A percentile compares a stretch with the other conserved stretches of the same genome.
These are phyloP conservation scores for Leptographium wingfieldii DNA, from an alignment of 2,329 filamentous ascomycete genomes.

Conservation along the genomic window DNA sequence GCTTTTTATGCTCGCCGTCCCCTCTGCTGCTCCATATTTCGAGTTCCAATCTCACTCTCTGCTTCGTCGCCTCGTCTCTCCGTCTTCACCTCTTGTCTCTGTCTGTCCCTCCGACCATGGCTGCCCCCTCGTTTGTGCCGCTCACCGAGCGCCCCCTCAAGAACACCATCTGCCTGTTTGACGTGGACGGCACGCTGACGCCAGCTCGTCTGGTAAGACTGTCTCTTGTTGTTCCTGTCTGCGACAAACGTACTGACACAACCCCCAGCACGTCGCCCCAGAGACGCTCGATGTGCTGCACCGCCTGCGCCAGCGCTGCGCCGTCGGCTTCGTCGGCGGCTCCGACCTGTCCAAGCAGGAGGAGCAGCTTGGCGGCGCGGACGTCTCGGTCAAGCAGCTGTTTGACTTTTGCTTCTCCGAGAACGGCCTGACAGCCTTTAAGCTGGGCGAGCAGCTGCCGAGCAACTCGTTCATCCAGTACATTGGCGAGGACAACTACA, in stretches of 20 bases:
- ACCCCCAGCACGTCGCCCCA: conserved; percentile 50
- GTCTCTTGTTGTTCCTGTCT: background rate
- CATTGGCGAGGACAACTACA: conserved; percentile 76
- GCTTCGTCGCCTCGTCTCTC: too few relatives aligned
- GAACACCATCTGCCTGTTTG: conserved; percentile 90
- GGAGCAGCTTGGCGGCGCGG: conserved; percentile 71
- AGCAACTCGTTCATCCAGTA: conserved; percentile 81
- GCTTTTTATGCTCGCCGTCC: too few relatives aligned
- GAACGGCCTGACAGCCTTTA: conserved; percentile 88
- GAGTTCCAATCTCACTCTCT: too few relatives aligned
- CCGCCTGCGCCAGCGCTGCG: conserved; percentile 70
- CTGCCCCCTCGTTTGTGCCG: conserved; percentile 45
- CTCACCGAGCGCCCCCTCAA: conserved; percentile 75
- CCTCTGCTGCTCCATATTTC: too few relatives aligned
- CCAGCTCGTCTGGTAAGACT: conserved; percentile 56
- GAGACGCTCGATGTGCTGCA: conserved; percentile 77
- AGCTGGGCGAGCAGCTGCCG: conserved; percentile 62
- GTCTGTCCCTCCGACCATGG: conserved; percentile 7
- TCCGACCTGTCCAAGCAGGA: conserved; percentile 90
- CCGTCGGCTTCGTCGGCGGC: conserved; percentile 86
- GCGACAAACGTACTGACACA: background rate
- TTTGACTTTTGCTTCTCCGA: conserved; percentile 98
- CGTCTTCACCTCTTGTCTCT: too few relatives aligned
- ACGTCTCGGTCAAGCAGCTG: conserved; percentile 60
- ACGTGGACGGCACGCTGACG: conserved; percentile 89